Percentiles rank a stretch among this genome's conserved stretches.
Conservation (phyloP, 805 yeast species). For the Kuraishia piskuri region DNA sequence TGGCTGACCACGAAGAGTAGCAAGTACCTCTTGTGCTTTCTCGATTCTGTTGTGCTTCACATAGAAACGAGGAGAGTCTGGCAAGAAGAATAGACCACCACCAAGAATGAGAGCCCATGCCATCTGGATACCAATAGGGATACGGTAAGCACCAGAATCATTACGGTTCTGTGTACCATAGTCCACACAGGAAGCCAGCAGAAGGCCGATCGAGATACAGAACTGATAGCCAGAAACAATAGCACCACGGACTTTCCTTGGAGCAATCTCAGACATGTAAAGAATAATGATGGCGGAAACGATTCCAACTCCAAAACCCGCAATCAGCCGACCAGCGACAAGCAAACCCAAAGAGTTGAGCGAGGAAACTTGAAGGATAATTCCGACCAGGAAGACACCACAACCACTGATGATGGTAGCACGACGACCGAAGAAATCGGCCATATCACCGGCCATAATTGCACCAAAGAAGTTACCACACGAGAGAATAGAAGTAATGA, state of each 20-base stretch:
- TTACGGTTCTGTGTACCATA: conserved; percentile 52
- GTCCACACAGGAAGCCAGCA: conserved; percentile 62
- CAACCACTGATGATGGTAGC: conserved; percentile 35
- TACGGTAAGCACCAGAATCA: conserved; percentile 54
- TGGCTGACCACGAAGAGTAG: conserved; percentile 48
- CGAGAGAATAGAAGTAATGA: conserved; percentile 67
- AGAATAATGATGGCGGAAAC: conserved; percentile 71
- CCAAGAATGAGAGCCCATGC: conserved; percentile 57
- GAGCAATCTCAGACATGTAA: conserved; percentile 74
- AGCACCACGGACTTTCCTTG: conserved; percentile 72
- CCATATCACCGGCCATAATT: conserved; percentile 46
- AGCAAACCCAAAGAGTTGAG: conserved; percentile 34
- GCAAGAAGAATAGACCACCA: conserved; percentile 56
- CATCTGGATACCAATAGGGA: conserved; percentile 70
- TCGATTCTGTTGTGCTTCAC: conserved; percentile 48
- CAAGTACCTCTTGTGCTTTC: conserved; percentile 48
- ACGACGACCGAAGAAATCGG: conserved; percentile 38
- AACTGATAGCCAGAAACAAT: conserved; percentile 66
- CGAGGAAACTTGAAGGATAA: conserved; percentile 36
- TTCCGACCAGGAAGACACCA: conserved; percentile 37
- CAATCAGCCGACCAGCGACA: conserved; percentile 62
- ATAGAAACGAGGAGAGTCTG: conserved; percentile 70
- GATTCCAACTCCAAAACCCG: conserved; percentile 75
- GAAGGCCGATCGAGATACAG: conserved; percentile 58
- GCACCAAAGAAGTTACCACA: conserved; percentile 70